Evolutionary conservation across 805 yeast species (phyloP), one percentile per base, ranked within the genome.

Genomic region (Hanseniaspora pseudoguilliermondii): DNA sequence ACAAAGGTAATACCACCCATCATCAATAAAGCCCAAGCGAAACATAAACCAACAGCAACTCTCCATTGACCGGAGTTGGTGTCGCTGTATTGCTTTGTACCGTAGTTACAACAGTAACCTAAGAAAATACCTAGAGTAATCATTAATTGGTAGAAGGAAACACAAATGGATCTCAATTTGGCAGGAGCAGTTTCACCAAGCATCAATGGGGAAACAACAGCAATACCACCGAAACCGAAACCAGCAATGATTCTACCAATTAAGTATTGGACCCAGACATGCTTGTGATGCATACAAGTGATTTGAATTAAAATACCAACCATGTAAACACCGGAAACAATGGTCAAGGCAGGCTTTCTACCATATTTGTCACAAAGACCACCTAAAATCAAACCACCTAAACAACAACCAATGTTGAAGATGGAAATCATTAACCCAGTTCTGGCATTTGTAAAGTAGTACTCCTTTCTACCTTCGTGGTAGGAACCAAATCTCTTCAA

Each of bases 181-280:
- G 77, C 79, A 57, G 84, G 84, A 55, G 83, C 69, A 57, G 79
- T 72, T 66, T 80, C 84, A 47, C 80, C 73, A 61, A 80, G 79
- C 65, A 81, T 79, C 65, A 86, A 70, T 52, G 91, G 89, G 38
- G 82, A 83, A 58, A 83, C 74, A 49, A 87, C 86, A 49, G 89
- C 81, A 46, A 84, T 74, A 55, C 80, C 78, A 60, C 95, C 95
- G 58, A 85, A 85, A 56, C 84, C 84, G 6, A 84, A 60, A 57
- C 95, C 95, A 35, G 85, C 78, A 60, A 86, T 72, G 77, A 77
- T 75, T 71, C 88, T 75, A 47, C 87, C 87, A 61, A 81, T 71
- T 60, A 80, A 74, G 62, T 77, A 75, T 66, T 82, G 87, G 64
- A 75, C 77, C 87, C 87, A 83, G 34, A 71, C 68, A 43, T 68